Evolutionary conservation across 2,329 filamentous ascomycete species (phyloP), one percentile per base, ranked within the genome.

Genomic region (Clonostachys rhizophaga): DNA sequence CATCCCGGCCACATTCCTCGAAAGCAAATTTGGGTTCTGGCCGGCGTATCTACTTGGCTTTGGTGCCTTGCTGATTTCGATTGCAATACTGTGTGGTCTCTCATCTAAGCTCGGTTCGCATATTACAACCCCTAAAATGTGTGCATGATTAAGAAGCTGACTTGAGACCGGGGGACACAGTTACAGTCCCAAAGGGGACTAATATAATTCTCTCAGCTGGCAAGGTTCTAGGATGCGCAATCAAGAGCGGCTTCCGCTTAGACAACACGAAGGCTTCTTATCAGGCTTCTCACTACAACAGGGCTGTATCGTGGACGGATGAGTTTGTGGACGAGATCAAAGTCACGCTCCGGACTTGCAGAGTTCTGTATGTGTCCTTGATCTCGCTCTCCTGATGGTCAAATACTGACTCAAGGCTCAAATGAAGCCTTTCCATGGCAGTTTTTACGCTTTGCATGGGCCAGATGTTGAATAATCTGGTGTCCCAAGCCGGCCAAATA

Each of bases 381-480:
- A 14, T 12, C 13, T 8, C 30, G 40, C 16, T 10, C 45, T 45
- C 17, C 8, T 30, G 24, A 2, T 30, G 9, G 10, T 4, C 9
- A 20, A 8, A 53, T 55, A 54, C 57, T 71, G 51, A 80, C 24
- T 24, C 75, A 63, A 75, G 76, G 49, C 74, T 75, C 18, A 68
- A 78, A 50, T 81, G 8, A 30, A 30, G 24, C 24, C 24, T 76
- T 64, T 81, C 76, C 74, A 67, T 83, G 52, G 81, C 83, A 33
- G 72, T 84, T 54, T 86, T 81, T 69, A 87, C 81, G 79, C 71
- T 87, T 20, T 77, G 80, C 51, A 87, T 86, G 65, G 76, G 75
- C 45, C 85, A 88, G 58, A 81, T 87, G 65, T 79, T 78, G 47
- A 78, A 72, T 62, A 87, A 84, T 67, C 75, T 86, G 53, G 79